Percentiles rank a stretch among this genome's conserved stretches.
These are phyloP conservation scores for Paragyromitra xinjiangensis DNA, from an alignment of 495 filamentous ascomycete genomes.

Conservation along the genomic window DNA sequence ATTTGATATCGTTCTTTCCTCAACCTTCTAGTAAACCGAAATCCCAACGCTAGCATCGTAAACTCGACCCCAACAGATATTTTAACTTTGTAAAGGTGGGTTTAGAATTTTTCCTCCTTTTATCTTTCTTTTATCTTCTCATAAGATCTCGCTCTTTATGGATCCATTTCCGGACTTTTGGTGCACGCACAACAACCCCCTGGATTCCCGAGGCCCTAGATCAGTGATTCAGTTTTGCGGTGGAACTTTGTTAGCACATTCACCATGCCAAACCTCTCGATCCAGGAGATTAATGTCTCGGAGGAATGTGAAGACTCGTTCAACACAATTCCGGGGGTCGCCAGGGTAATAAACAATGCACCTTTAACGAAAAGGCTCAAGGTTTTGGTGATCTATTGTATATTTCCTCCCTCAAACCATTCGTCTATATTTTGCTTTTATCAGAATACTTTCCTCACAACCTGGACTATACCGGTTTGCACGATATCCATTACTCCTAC, in stretches of 20 bases:
- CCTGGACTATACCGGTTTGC: not conserved
- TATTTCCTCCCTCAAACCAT: conserved; percentile 4
- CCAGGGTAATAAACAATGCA: conserved; percentile 14
- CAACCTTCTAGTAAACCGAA: not conserved
- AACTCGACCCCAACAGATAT: conserved; percentile 10
- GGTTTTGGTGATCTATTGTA: conserved; percentile 2
- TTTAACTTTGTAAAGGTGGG: conserved; percentile 16
- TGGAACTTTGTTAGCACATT: conserved; percentile 18
- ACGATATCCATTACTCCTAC: not conserved
- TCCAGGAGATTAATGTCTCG: conserved; percentile 2
- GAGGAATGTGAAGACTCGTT: conserved; percentile 25
- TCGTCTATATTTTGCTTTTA: not conserved
- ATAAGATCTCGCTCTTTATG: not conserved
- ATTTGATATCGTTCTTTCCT: not conserved
- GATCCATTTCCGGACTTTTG: conserved; percentile 6
- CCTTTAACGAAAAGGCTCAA: not conserved
- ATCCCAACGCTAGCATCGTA: not conserved
- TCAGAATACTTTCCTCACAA: not conserved
- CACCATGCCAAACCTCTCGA: conserved; percentile 26
- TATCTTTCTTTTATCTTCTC: not conserved
- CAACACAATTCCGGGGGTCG: conserved; percentile 16
- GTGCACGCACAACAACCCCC: conserved; percentile 3
- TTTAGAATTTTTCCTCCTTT: not conserved
- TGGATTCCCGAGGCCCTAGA: conserved; percentile 17
- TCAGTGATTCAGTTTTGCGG: conserved; percentile 6